Conservation (phyloP, 306 rosid species). For the Quercus aquifolioides region DNA sequence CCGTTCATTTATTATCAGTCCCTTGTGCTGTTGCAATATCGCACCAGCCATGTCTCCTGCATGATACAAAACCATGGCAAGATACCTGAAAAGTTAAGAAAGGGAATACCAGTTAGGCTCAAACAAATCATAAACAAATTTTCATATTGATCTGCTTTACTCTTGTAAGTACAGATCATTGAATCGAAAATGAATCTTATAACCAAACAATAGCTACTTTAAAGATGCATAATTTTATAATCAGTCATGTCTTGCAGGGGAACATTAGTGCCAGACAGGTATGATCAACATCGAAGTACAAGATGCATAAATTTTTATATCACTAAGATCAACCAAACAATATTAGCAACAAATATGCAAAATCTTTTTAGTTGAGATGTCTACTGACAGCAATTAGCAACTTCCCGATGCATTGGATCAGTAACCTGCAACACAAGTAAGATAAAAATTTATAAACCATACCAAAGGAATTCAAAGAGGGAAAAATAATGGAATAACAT, state of each 20-base stretch:
- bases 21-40: constrained; percentile 96
- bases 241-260: background rate
- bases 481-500: constrained; percentile 23
- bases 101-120: background rate
- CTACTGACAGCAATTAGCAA: constrained; percentile 97
- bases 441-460: background rate
- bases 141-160: background rate
- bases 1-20: constrained; percentile 90
- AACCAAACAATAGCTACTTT: background rate
- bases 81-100: constrained; percentile 70
- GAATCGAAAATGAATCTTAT: background rate
- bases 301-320: background rate
- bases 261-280: background rate
- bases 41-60: constrained; percentile 99
- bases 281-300: background rate
- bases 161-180: background rate
- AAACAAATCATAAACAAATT: background rate
- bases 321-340: background rate
- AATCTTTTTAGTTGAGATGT: background rate
- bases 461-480: constrained; percentile 7
- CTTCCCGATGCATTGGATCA: constrained; percentile 99
- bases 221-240: background rate
- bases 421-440: constrained; percentile 64
- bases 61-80: constrained; percentile 98
- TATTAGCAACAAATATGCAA: constrained; percentile 18